phyloP scores from a whole-genome alignment of 306 rosid species.

The Prunus mongolica region DNA sequence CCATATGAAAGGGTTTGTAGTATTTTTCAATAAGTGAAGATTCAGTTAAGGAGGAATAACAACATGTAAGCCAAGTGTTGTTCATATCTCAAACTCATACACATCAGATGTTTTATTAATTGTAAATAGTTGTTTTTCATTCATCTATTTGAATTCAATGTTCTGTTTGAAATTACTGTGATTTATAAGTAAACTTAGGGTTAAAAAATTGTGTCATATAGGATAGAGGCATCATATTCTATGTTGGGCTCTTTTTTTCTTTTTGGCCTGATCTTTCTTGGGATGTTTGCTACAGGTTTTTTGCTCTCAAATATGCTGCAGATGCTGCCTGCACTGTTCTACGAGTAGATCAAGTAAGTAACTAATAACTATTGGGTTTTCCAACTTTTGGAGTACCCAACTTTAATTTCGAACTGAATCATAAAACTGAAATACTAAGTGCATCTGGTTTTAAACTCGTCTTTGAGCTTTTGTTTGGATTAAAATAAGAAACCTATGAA shows the following conservation, averaged over 20 bases:
- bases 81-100: neutral
- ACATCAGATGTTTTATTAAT: neutral
- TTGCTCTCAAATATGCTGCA: slow-evolving; percentile 89
- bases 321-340: slow-evolving; percentile 98
- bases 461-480: too few relatives aligned
- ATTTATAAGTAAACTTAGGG: neutral
- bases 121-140: neutral
- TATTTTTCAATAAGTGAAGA: neutral
- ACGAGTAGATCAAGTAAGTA: slow-evolving; percentile 88
- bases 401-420: neutral
- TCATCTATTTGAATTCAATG: neutral
- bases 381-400: neutral
- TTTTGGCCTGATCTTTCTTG: slow-evolving; percentile 10
- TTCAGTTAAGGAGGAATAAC: neutral
- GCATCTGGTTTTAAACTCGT: neutral
- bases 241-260: neutral
- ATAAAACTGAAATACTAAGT: neutral
- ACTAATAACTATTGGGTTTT: slow-evolving; percentile 4
- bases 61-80: neutral
- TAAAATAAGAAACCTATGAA: too few relatives aligned
- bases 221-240: neutral
- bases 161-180: neutral
- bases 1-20: neutral
- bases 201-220: neutral
- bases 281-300: slow-evolving; percentile 45